phyloP scores from a whole-genome alignment of 176 grass and related monocot species.

The Aegilops umbellulata region DNA sequence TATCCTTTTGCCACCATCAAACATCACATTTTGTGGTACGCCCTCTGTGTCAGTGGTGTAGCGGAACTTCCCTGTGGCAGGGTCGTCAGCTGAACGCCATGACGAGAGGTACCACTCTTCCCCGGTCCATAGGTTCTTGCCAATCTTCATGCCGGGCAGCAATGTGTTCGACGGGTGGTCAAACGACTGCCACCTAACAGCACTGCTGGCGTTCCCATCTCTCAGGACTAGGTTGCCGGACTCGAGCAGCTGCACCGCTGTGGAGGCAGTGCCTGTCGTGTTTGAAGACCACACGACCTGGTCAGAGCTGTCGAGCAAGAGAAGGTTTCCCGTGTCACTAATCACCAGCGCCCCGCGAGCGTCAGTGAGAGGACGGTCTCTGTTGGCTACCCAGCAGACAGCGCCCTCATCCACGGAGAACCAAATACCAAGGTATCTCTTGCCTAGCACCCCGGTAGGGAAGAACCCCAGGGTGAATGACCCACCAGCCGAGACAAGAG shows the following conservation, averaged over 20 bases:
- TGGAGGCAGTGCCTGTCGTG: background rate
- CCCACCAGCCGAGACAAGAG: constrained; percentile 26
- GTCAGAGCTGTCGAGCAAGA: background rate
- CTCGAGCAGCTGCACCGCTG: background rate
- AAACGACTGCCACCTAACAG: constrained; percentile 3
- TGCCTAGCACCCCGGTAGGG: background rate
- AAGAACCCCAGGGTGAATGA: constrained; percentile 54
- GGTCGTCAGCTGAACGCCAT: constrained; percentile 19
- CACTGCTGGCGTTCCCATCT: background rate
- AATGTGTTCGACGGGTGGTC: background rate
- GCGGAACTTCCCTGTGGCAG: background rate
- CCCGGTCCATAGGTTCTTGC: constrained; percentile 24
- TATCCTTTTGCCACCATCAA: background rate
- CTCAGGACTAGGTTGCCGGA: constrained; percentile 21
- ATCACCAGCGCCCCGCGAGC: background rate
- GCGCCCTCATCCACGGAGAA: constrained; percentile 11
- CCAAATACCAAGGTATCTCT: constrained; percentile 42
- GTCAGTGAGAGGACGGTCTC: constrained; percentile 20
- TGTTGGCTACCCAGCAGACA: constrained; percentile 59
- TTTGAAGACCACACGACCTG: constrained; percentile 17
- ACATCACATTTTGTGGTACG: background rate
- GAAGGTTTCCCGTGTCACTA: background rate
- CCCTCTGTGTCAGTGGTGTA: background rate
- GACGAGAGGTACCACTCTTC: constrained; percentile 25
- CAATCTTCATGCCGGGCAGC: constrained; percentile 13